Evolutionary conservation across 306 rosid genomes (phyloP).

Genomic region (Nissolia schottii): DNA sequence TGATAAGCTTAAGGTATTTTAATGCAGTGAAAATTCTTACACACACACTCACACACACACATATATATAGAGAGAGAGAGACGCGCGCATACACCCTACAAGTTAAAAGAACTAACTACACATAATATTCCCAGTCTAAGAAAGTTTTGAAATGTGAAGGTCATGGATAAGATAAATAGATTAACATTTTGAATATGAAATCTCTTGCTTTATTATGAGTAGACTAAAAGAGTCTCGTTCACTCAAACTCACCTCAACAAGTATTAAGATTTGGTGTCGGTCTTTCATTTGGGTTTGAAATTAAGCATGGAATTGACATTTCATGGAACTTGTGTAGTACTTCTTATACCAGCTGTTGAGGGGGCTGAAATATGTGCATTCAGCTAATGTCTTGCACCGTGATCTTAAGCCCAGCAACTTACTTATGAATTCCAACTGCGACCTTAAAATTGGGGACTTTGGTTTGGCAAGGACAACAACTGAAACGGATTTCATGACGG

Average conservation of each 20-base stretch:
- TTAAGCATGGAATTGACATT: constrained; percentile 22
- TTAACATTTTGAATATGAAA: not conserved
- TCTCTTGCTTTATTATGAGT: not conserved
- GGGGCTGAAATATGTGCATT: constrained; percentile 51
- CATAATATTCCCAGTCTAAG: not conserved
- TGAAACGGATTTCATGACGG: constrained; percentile 43
- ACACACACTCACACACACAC: no score
- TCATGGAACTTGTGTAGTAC: constrained; percentile 39
- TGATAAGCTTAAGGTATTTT: not conserved
- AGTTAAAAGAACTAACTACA: no score
- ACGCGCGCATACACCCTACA: no score
- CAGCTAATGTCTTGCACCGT: constrained; percentile 92
- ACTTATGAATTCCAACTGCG: constrained; percentile 63
- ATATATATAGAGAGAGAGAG: no score
- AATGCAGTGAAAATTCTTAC: not conserved
- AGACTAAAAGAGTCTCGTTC: not conserved
- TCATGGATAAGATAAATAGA: not conserved
- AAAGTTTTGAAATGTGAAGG: not conserved
- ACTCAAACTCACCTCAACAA: not conserved
- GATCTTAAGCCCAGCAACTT: constrained; percentile 98
- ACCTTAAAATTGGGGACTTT: constrained; percentile 68
- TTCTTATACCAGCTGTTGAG: constrained; percentile 48
- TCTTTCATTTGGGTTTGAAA: constrained; percentile 12
- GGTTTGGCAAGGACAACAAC: constrained; percentile 81
- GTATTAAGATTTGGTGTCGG: not conserved